Base-by-base conservation (phyloP, 768 basidiomycete species). In the Gyrodon lividus region DNA sequence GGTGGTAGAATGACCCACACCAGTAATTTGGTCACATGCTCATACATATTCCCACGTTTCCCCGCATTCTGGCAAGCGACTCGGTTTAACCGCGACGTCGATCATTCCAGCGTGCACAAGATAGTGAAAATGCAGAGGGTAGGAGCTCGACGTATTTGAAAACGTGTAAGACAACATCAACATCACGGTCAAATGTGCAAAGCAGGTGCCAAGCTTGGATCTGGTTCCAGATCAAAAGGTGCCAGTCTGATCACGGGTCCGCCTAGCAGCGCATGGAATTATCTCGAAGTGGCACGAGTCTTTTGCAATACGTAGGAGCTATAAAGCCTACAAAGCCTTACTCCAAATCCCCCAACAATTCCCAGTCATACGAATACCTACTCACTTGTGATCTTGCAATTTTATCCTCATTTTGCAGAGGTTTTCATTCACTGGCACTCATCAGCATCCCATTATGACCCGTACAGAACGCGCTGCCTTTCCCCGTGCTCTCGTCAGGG, bases 391-490 rank as follows among this genome's bases (percentile, higher is more conserved):
- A 30, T 34, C 20, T 17, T 45, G 19, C 26, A 20, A 7, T 24
- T 14, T 38, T n/a, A n/a, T 16, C 20, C 22, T 24, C 23, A 8
- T 35, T 6, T 34, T 24, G 37, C 31, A 20, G 46, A 22, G 35
- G 31, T 34, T 28, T 16, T 24, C 46, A 23, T 13, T 23, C 37
- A 35, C n/a, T n/a, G n/a, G n/a, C n/a, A n/a, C 20, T 37, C 22
- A 48, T 10, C 60, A 39, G 17, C 51, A 46, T 24, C 40, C 41
- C 60, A 74, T 37, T 65, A 92, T 92, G 89, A 91, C 89, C 52
- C 87, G 89, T 62, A 92, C 89, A 46, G 83, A 77, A 58, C 87
- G 89, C 60, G 76, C 89, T 50, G 64, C 79, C 39, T 85, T 78
- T 66, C 87, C 86, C 45, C 81, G 83, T 53, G 90, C 89, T 41